These are phyloP conservation scores for Quercus wislizeni DNA, from an alignment of 306 rosid species.

Conservation along the genomic window DNA sequence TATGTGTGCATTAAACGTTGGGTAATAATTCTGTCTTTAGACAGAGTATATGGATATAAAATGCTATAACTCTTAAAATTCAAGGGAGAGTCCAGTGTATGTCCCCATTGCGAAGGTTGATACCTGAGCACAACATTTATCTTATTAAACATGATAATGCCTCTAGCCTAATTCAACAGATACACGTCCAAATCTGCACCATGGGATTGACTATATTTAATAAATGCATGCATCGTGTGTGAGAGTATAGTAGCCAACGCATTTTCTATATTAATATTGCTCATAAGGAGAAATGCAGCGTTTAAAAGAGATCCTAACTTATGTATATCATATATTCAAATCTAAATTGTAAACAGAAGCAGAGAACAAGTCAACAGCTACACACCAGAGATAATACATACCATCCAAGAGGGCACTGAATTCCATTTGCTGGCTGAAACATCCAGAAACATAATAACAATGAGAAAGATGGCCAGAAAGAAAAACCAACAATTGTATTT, in stretches of 20 bases:
- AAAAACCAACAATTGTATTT: not conserved
- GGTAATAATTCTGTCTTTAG: not conserved
- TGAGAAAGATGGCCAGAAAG: not conserved
- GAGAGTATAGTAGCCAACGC: not conserved
- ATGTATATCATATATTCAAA: not conserved
- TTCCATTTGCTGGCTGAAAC: not conserved
- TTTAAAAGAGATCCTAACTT: not conserved
- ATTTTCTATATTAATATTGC: not conserved
- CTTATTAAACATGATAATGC: not conserved
- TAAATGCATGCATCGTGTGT: not conserved
- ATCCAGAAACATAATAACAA: not conserved
- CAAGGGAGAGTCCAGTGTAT: not conserved
- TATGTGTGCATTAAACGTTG: not conserved
- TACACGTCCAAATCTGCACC: not conserved
- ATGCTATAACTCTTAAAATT: not conserved
- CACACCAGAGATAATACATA: not conserved
- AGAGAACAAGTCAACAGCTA: not conserved
- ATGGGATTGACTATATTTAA: not conserved
- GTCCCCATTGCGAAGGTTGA: not conserved
- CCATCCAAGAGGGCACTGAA: constrained; percentile 1
- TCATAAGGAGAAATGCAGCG: not conserved
- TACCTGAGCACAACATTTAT: not conserved
- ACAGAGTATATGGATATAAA: not conserved
- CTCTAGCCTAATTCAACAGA: not conserved
- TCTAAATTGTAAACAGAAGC: not conserved